Evolutionary conservation across 164 flowering plant species (phyloP).

Genomic region (Chimonanthus praecox): DNA sequence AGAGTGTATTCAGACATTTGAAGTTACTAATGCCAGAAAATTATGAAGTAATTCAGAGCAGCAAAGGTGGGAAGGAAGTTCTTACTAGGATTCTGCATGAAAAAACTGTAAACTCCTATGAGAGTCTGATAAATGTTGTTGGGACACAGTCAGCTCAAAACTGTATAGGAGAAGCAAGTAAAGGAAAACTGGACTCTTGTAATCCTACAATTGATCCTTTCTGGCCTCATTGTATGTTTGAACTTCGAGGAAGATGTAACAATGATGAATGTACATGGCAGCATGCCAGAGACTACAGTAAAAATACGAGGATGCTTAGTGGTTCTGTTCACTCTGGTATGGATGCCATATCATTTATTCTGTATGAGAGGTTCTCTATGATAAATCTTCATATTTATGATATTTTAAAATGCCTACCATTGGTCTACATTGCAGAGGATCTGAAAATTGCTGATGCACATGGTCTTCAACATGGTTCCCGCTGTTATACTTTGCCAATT

Average conservation of each 20-base stretch:
- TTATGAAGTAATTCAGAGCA: constrained; percentile 3
- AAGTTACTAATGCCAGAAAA: constrained; percentile 16
- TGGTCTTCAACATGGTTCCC: constrained; percentile 12
- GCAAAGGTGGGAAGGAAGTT: constrained; percentile 7
- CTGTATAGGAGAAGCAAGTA: constrained; percentile 8
- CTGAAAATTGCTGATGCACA: constrained; percentile 15
- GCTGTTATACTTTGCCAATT: constrained; percentile 17
- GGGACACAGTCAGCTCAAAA: constrained; percentile 11
- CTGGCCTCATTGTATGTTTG: constrained; percentile 94
- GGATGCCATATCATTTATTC: background rate
- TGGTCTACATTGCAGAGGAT: constrained; percentile 28
- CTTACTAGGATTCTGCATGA: constrained; percentile 4
- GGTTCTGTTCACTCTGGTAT: constrained; percentile 37
- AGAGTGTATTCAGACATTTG: constrained; percentile 38
- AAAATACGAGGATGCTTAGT: constrained; percentile 17
- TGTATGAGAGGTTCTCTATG: background rate
- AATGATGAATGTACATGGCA: constrained; percentile 82
- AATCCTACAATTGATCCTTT: constrained; percentile 49
- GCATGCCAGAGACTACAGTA: constrained; percentile 46
- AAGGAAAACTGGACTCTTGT: constrained; percentile 37
- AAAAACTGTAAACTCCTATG: constrained; percentile 16
- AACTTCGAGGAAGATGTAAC: constrained; percentile 92
- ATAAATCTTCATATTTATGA: background rate
- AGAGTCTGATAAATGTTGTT: constrained; percentile 6
- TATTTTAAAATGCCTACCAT: constrained; percentile 3